A percentile compares a stretch with the other conserved stretches of the same genome.
phyloP scores from a whole-genome alignment of 2,329 filamentous ascomycete species.

The Ophiostoma perfectum region DNA sequence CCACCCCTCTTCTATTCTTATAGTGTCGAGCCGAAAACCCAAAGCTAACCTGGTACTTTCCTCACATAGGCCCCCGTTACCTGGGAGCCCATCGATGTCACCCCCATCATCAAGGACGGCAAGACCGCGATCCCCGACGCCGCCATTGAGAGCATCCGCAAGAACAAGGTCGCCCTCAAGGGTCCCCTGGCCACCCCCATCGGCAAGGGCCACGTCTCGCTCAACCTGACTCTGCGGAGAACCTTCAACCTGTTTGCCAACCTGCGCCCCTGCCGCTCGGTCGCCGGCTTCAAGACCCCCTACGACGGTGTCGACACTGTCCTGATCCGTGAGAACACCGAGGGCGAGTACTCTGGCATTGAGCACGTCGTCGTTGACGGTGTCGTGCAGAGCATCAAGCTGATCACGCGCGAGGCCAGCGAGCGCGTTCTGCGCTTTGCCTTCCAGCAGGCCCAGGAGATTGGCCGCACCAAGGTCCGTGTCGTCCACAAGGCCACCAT shows the following conservation, averaged over 20 bases:
- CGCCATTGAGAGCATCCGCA: conserved; percentile 87
- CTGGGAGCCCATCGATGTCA: conserved; percentile 97
- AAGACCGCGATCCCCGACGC: conserved; percentile 91
- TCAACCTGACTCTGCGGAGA: conserved; percentile 95
- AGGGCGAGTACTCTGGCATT: conserved; percentile 99
- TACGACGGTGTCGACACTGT: conserved; percentile 97
- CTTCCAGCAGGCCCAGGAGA: conserved; percentile 93
- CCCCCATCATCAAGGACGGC: conserved; percentile 86
- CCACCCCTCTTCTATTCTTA: neutral
- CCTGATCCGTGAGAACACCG: conserved; percentile 98
- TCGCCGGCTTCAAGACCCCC: conserved; percentile 95
- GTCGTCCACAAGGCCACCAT: conserved; percentile 99
- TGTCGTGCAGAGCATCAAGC: conserved; percentile 98
- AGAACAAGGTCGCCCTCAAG: conserved; percentile 97
- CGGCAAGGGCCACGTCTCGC: conserved; percentile 97
- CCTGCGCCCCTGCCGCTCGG: conserved; percentile 93
- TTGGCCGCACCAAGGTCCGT: conserved; percentile 93
- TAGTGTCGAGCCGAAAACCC: neutral
- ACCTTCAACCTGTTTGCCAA: conserved; percentile 99
- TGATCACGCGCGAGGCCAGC: conserved; percentile 90
- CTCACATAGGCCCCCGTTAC: conserved; percentile 71
- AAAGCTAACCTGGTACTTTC: conserved; percentile 29
- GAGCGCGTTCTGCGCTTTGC: conserved; percentile 96
- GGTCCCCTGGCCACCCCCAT: conserved; percentile 96
- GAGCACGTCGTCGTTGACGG: conserved; percentile 97